Evolutionary conservation across 352 stramenopile genomes (phyloP), one percentile per base, ranked within the genome.

Genomic region (Globisporangium recalcitrans): DNA sequence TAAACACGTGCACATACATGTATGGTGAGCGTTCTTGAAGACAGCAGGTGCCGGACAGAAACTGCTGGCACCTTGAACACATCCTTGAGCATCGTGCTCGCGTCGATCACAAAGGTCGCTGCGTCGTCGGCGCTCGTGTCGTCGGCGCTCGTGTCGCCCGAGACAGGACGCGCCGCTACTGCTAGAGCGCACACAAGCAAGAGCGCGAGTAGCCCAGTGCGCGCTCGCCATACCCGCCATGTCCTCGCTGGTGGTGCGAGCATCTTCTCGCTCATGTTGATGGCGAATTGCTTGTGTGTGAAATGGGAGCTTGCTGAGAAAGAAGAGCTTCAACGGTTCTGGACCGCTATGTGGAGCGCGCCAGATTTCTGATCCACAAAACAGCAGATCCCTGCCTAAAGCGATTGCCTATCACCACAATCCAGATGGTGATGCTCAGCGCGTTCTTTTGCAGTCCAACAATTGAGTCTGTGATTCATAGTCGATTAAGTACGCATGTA

Each of bases 31-130:
- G 22, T 31, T 11, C 27, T 55, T 46, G 10, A 11, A 21, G 47
- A 34, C n/a, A 9, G 24, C 24, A 21, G 58, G 26, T 10, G 26
- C 1, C 51, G 32, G 42, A 36, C 21, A 16, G 6, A 13, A 21
- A 32, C 7, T 19, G 19, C 1, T 11, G 16, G 21, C 13, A 64
- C 70, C 58, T 75, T 68, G 66, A 87, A 87, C 22, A 87, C 66
- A 31, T 83, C 74, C 3, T 78, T 66, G 42, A 85, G 66, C 48
- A 79, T 69, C 46, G 74, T 83, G 46, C 66, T 77, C 21, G 60
- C 68, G 52, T 87, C 75, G 65, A 91, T 89, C 27, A 80, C 68
- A 52, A 80, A 85, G 48, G 64, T 74, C 38, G 48, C 24, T 14
- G 46, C 42, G 51, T 57, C 60, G 9, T n/a, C n/a, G n/a, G n/a